Evolutionary conservation across 495 filamentous ascomycete species (phyloP), one percentile per base, ranked within the genome.

Genomic region (Xylaria scruposa): DNA sequence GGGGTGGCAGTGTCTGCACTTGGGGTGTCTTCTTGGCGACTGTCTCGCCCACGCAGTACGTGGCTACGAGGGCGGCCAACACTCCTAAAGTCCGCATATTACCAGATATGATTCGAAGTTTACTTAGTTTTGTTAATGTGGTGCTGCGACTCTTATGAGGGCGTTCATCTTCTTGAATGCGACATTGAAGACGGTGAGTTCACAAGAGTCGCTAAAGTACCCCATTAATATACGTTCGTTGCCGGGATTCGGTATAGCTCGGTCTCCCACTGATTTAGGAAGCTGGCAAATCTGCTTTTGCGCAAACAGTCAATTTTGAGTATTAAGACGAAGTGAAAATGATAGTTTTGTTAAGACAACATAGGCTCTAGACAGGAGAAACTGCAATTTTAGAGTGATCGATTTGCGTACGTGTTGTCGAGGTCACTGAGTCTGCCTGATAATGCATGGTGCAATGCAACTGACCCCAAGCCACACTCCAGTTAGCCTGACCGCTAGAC

Each of bases 1-100:
- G 74, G 17, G 83, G 71, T 4, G 84, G 84, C 4, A 85, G 72
- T 0, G 61, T 74, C 21, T 82, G 76, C 61, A 82, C 78, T 65
- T 80, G 65, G 3, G 83, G 81, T 58, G 59, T 70, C 67, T 79
- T 77, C 21, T 70, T 67, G 0, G 77, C 73, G 26, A 66, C 53
- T n/a, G 49, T 65, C 40, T 68, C 42, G 8, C 63, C 70, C 13
- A 9, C 49, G 46, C 19, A 46, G 47, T 13, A 53, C 38, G 62
- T 71, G 13, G 19, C 29, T 21, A 46, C n/a, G n/a, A 76, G 51
- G 26, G 72, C 63, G 51, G 67, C 42, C 21, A 67, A 62, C 40
- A 73, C 44, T 24, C 5, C 68, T 4, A n/a, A 64, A 62, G 67
- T 70, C 68, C 77, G 75, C 77, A 78, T 78, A 3, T 21, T 54